Evolutionary conservation across 176 grass and related monocot species (phyloP).

Genomic region (Melocanna baccifera): DNA sequence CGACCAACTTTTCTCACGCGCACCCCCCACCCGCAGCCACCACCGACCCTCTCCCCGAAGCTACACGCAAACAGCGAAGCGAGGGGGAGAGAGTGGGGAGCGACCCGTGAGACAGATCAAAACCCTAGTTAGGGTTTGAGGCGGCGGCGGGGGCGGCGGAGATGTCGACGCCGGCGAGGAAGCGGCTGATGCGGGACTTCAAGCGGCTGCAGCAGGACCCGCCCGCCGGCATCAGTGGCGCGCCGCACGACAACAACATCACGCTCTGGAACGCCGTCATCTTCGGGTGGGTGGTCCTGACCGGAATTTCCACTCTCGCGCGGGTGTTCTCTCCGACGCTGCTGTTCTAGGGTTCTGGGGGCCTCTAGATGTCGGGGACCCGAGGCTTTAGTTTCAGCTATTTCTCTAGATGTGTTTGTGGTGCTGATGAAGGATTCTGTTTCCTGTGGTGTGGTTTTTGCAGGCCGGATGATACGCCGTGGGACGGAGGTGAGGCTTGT

Average conservation of each 20-base stretch:
- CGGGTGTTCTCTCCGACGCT: neutral
- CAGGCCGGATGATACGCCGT: slow-evolving; percentile 95
- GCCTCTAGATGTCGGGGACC: slow-evolving; percentile 22
- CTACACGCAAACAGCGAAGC: slow-evolving; percentile 14
- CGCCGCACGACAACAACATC: slow-evolving; percentile 96
- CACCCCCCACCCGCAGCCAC: neutral
- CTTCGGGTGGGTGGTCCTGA: slow-evolving; percentile 58
- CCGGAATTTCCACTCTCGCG: neutral
- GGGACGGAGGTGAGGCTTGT: slow-evolving; percentile 82
- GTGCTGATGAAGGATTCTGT: slow-evolving; percentile 9
- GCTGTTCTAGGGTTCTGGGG: slow-evolving; percentile 14
- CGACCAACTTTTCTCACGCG: slow-evolving; percentile 17
- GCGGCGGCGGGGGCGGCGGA: neutral
- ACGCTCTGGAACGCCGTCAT: slow-evolving; percentile 99
- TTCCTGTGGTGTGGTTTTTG: slow-evolving; percentile 21
- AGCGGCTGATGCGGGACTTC: slow-evolving; percentile 99
- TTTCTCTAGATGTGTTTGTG: neutral
- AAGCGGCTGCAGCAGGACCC: slow-evolving; percentile 97
- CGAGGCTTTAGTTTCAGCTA: neutral
- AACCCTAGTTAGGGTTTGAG: slow-evolving; percentile 39
- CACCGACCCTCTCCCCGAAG: neutral
- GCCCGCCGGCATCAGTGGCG: slow-evolving; percentile 89
- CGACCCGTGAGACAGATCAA: neutral
- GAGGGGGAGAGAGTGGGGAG: neutral
- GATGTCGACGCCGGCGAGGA: slow-evolving; percentile 98